Evolutionary conservation across 2,329 filamentous ascomycete genomes (phyloP).

Genomic region (Penicillium crustosum): DNA sequence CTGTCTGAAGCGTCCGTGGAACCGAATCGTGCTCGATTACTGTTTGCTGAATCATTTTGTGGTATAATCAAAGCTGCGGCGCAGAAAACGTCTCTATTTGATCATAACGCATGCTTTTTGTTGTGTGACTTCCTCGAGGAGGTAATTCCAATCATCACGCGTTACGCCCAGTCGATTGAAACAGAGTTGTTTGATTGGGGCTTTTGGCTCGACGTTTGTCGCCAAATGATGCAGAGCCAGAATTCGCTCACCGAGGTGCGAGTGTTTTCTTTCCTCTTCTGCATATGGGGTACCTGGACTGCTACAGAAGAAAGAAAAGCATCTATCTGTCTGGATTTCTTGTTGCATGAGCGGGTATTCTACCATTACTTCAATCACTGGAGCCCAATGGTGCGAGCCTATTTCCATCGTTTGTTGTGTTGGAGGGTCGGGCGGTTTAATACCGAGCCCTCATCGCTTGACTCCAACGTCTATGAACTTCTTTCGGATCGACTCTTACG

Average conservation of each 20-base stretch:
- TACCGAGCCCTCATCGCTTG: constrained; percentile 63
- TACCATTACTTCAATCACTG: constrained; percentile 85
- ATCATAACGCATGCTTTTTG: constrained; percentile 81
- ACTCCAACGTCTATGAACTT: constrained; percentile 68
- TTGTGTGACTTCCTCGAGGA: constrained; percentile 92
- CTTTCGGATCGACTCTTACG: constrained; percentile 68
- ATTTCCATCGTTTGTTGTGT: constrained; percentile 86
- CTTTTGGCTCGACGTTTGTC: constrained; percentile 82
- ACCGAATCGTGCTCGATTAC: constrained; percentile 57
- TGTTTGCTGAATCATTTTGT: constrained; percentile 76
- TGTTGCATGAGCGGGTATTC: constrained; percentile 73
- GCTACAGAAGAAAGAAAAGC: constrained; percentile 67
- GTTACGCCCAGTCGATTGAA: constrained; percentile 55
- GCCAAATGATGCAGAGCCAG: constrained; percentile 74
- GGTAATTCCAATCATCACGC: constrained; percentile 65
- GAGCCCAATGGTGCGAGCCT: constrained; percentile 92
- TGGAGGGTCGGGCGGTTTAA: constrained; percentile 82
- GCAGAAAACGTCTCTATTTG: constrained; percentile 73
- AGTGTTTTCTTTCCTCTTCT: constrained; percentile 77
- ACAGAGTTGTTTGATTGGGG: constrained; percentile 57
- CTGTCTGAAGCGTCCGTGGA: constrained; percentile 62
- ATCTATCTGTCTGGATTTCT: constrained; percentile 69
- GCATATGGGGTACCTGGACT: constrained; percentile 72
- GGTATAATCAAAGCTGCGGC: constrained; percentile 71
- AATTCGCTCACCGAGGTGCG: constrained; percentile 90